Evolutionary conservation across 2,329 filamentous ascomycete genomes (phyloP).

Genomic region (Ceratocystis cubensis): DNA sequence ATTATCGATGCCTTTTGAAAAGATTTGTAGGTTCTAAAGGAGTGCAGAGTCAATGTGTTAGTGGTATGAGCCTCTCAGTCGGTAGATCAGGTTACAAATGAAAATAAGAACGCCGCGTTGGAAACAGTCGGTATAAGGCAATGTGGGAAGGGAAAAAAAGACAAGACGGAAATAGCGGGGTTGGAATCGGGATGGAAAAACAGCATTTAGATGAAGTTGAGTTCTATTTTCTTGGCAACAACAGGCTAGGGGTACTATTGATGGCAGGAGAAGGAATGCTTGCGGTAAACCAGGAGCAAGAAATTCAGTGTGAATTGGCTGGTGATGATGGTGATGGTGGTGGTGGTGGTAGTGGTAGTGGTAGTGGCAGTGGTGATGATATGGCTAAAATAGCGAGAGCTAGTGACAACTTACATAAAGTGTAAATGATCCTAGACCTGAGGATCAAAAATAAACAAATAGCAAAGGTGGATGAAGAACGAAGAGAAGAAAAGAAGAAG

Average conservation of each 20-base stretch:
- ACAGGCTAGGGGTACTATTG: background rate
- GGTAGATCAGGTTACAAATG: background rate
- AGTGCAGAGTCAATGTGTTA: slow-evolving; percentile 21
- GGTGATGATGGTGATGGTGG: no score
- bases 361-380: no score
- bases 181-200: background rate
- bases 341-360: no score
- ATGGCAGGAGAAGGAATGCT: background rate
- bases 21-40: slow-evolving; percentile 12
- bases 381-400: no score
- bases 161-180: no score
- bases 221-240: background rate
- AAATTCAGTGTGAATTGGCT: no score
- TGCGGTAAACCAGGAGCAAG: no score
- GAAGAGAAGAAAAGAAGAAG: slow-evolving; percentile 21
- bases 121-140: background rate
- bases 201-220: background rate
- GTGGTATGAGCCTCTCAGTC: slow-evolving; percentile 12
- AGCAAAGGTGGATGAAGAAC: slow-evolving; percentile 20
- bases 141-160: background rate
- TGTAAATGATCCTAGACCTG: slow-evolving; percentile 21
- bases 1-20: slow-evolving; percentile 19
- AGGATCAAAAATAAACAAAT: slow-evolving; percentile 20
- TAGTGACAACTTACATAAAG: slow-evolving; percentile 19
- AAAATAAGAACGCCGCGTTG: background rate